Evolutionary conservation across 2,329 filamentous ascomycete genomes (phyloP).

Genomic region (Zymoseptoria passerinii): DNA sequence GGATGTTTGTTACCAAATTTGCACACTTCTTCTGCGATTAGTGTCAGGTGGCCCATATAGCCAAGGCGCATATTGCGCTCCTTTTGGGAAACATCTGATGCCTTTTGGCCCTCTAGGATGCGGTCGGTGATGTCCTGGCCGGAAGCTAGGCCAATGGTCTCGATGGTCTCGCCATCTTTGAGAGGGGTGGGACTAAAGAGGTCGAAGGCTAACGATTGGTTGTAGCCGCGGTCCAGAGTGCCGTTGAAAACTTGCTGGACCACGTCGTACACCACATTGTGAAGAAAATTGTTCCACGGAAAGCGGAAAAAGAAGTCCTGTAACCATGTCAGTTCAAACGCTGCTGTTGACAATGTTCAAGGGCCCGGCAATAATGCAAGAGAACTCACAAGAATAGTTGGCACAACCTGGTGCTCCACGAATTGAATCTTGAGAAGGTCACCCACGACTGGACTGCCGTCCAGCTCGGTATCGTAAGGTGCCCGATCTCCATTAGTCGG

Average conservation of each 20-base stretch:
- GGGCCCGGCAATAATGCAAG: not conserved
- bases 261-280: constrained; percentile 98
- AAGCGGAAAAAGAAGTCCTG: constrained; percentile 97
- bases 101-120: constrained; percentile 82
- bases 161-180: constrained; percentile 14
- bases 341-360: not conserved
- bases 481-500: constrained; percentile 19
- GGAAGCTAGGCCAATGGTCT: constrained; percentile 40
- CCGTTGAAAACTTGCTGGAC: constrained; percentile 99
- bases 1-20: constrained; percentile 96
- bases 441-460: constrained; percentile 74
- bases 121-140: constrained; percentile 80
- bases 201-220: constrained; percentile 79
- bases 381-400: constrained; percentile 76
- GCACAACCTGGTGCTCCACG: constrained; percentile 87
- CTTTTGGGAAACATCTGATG: constrained; percentile 76
- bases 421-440: constrained; percentile 95
- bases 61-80: constrained; percentile 84
- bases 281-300: constrained; percentile 98
- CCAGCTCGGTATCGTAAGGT: constrained; percentile 49
- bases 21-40: constrained; percentile 96
- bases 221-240: constrained; percentile 92
- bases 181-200: constrained; percentile 51
- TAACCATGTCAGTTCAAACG: not conserved
- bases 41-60: constrained; percentile 95